phyloP scores from a whole-genome alignment of 495 filamentous ascomycete genomes.

The Aspergillus sclerotioniger region DNA sequence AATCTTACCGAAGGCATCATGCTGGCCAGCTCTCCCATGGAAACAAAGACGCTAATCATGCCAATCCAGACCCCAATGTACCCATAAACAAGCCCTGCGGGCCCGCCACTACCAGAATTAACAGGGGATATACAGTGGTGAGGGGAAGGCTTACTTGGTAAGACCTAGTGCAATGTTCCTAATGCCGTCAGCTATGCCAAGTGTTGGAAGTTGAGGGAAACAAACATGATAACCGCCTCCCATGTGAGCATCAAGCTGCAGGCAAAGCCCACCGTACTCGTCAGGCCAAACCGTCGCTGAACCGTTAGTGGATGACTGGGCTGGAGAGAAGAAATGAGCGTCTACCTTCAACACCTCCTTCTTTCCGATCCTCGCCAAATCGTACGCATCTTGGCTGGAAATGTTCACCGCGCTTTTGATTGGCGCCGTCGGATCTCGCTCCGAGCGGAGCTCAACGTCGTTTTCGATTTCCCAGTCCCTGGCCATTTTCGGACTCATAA shows the following conservation, averaged over 20 bases:
- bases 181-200: neutral
- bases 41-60: slow-evolving; percentile 35
- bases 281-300: slow-evolving; percentile 9
- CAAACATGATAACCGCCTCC: slow-evolving; percentile 7
- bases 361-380: neutral
- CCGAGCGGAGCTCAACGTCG: too few species aligned
- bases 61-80: slow-evolving; percentile 52
- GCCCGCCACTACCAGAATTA: slow-evolving; percentile 31
- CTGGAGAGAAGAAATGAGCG: neutral
- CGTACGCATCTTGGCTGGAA: neutral
- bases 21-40: slow-evolving; percentile 48
- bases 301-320: too few species aligned
- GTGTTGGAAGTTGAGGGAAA: slow-evolving; percentile 5
- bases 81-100: slow-evolving; percentile 49
- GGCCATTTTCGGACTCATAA: too few species aligned
- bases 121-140: neutral
- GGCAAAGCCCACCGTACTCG: slow-evolving; percentile 7
- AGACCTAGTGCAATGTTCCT: neutral
- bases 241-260: slow-evolving; percentile 10
- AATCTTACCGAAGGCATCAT: slow-evolving; percentile 24
- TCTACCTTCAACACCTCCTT: neutral
- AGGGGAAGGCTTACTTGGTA: neutral
- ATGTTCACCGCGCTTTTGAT: too few species aligned
- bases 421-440: too few species aligned
- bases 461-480: too few species aligned